Evolutionary conservation across 1,139 yeast species (phyloP).

Genomic region (Candida albicans): DNA sequence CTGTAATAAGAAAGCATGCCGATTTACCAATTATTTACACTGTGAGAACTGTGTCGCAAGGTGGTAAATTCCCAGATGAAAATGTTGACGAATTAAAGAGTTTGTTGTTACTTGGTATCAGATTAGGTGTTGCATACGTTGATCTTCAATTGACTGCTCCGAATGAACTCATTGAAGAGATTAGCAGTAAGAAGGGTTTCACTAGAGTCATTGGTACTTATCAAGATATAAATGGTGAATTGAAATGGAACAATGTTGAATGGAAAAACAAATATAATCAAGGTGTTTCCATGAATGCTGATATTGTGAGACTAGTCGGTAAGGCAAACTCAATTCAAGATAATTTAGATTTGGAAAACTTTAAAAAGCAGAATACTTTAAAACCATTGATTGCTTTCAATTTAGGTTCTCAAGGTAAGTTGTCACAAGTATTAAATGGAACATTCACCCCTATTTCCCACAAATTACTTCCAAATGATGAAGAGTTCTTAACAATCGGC

Average conservation of each 20-base stretch:
- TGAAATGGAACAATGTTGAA: slow-evolving; percentile 65
- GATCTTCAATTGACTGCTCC: slow-evolving; percentile 54
- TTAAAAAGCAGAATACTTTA: slow-evolving; percentile 51
- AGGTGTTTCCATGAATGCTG: slow-evolving; percentile 67
- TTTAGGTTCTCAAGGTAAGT: slow-evolving; percentile 73
- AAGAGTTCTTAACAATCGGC: slow-evolving; percentile 67
- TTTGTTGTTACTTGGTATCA: slow-evolving; percentile 63
- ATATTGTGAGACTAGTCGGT: slow-evolving; percentile 83
- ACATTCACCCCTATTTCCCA: slow-evolving; percentile 85
- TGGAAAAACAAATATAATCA: slow-evolving; percentile 74
- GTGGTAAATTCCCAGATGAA: slow-evolving; percentile 65
- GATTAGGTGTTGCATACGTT: slow-evolving; percentile 59
- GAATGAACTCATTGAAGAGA: slow-evolving; percentile 27
- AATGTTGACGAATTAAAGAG: slow-evolving; percentile 53
- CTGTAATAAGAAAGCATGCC: slow-evolving; percentile 60
- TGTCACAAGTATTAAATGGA: slow-evolving; percentile 75
- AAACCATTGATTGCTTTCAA: slow-evolving; percentile 83
- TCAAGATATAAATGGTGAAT: slow-evolving; percentile 65
- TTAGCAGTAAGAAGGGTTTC: slow-evolving; percentile 45
- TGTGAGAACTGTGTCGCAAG: slow-evolving; percentile 74
- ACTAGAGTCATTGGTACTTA: slow-evolving; percentile 81
- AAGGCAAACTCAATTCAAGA: slow-evolving; percentile 63
- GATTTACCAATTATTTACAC: slow-evolving; percentile 80
- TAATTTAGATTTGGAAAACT: slow-evolving; percentile 68
- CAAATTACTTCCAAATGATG: slow-evolving; percentile 53